These are phyloP conservation scores for Entelexis paramagnoliae DNA, from an alignment of 1,139 yeast species.

Conservation along the genomic window DNA sequence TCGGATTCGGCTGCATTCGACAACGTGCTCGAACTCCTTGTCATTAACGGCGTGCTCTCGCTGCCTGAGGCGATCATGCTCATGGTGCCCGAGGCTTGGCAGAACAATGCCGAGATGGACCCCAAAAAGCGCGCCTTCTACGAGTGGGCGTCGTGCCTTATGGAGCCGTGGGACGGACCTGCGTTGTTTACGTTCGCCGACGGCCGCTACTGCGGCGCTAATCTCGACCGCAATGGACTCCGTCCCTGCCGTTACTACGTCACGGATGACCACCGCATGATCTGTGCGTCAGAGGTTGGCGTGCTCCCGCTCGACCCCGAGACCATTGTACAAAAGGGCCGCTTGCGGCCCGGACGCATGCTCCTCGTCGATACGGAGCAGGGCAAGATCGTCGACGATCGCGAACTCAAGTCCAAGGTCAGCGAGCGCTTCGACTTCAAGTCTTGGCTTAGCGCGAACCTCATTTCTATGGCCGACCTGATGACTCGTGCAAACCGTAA, in stretches of 20 bases:
- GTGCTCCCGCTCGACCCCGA: slow-evolving; percentile 83
- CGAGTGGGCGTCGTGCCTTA: slow-evolving; percentile 98
- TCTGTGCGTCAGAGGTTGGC: slow-evolving; percentile 98
- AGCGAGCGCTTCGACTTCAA: slow-evolving; percentile 85
- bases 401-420: slow-evolving; percentile 69
- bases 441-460: slow-evolving; percentile 82
- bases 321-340: slow-evolving; percentile 76
- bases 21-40: slow-evolving; percentile 83
- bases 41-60: slow-evolving; percentile 81
- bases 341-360: slow-evolving; percentile 95
- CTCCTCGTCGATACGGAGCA: slow-evolving; percentile 85
- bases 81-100: slow-evolving; percentile 98
- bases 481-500: slow-evolving; percentile 47
- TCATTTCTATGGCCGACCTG: slow-evolving; percentile 73
- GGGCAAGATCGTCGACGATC: slow-evolving; percentile 89
- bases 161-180: slow-evolving; percentile 99
- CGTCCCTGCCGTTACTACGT: slow-evolving; percentile 97
- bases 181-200: slow-evolving; percentile 95
- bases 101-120: slow-evolving; percentile 74
- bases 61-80: slow-evolving; percentile 97
- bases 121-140: slow-evolving; percentile 88
- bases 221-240: slow-evolving; percentile 90
- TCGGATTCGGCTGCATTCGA: slow-evolving; percentile 99
- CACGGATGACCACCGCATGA: slow-evolving; percentile 88
- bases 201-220: slow-evolving; percentile 97